Conservation (phyloP, 208 protist genomes). For the Phytomonas sp. region DNA sequence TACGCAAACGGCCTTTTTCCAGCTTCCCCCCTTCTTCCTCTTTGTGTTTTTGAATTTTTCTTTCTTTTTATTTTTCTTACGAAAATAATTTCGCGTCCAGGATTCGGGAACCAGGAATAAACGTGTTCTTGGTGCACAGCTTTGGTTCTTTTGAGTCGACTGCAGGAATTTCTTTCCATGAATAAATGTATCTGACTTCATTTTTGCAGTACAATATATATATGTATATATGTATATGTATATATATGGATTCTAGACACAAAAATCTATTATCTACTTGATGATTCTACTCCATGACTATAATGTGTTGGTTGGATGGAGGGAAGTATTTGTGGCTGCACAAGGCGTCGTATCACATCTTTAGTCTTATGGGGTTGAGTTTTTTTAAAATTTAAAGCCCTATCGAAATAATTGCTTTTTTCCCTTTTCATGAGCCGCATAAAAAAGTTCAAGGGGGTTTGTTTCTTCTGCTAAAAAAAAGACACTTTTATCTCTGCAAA, state of each 20-base stretch:
- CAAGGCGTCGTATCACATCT: neutral
- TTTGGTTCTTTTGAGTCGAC: slow-evolving; percentile 7
- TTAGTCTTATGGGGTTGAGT: neutral
- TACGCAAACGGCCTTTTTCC: slow-evolving; percentile 1
- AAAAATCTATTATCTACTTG: neutral
- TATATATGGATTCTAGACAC: too few species aligned
- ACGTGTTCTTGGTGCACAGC: slow-evolving; percentile 2
- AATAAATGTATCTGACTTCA: neutral
- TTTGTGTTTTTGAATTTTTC: slow-evolving; percentile 9
- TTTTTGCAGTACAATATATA: neutral
- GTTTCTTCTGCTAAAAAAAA: neutral
- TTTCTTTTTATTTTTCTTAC: slow-evolving; percentile 11
- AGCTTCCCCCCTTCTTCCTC: slow-evolving; percentile 2
- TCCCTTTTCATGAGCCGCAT: neutral
- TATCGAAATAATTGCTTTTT: neutral
- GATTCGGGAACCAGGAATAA: neutral
- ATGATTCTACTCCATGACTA: neutral
- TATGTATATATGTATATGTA: neutral
- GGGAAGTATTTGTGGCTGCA: neutral
- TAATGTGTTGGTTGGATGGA: neutral
- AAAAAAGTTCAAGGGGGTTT: neutral
- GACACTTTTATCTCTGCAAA: neutral
- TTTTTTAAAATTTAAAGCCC: neutral
- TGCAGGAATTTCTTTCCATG: neutral
- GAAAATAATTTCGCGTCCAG: neutral